phyloP scores from a whole-genome alignment of 495 filamentous ascomycete species.

The Pseudotulostoma volvatum region DNA sequence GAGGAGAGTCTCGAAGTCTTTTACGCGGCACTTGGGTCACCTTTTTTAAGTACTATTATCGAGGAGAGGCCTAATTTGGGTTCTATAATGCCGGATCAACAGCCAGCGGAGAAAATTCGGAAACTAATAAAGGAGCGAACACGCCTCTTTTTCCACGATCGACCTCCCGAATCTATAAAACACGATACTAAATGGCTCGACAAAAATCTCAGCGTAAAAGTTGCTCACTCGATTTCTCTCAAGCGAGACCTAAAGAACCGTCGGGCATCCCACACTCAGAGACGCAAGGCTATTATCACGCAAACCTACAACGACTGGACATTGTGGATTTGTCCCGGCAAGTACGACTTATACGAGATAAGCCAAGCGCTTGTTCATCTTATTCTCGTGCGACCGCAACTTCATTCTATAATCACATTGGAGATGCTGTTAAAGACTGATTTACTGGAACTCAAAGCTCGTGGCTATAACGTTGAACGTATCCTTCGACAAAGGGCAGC shows the following conservation, averaged over 20 bases:
- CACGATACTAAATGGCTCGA: constrained; percentile 82
- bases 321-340: constrained; percentile 42
- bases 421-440: constrained; percentile 77
- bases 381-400: constrained; percentile 66
- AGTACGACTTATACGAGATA: constrained; percentile 74
- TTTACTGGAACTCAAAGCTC: constrained; percentile 54
- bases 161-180: constrained; percentile 47
- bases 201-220: constrained; percentile 61
- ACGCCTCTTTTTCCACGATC: constrained; percentile 74
- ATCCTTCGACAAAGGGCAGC: constrained; percentile 73
- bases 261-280: constrained; percentile 46
- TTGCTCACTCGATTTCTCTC: constrained; percentile 57
- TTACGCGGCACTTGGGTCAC: constrained; percentile 42
- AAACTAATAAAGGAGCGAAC: constrained; percentile 72
- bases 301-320: constrained; percentile 27
- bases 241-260: constrained; percentile 55
- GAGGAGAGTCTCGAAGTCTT: constrained; percentile 76
- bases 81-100: constrained; percentile 33
- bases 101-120: constrained; percentile 39
- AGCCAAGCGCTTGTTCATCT: constrained; percentile 65
- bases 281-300: constrained; percentile 50
- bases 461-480: constrained; percentile 88
- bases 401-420: constrained; percentile 69
- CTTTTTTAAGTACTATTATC: constrained; percentile 26
- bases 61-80: constrained; percentile 35